phyloP scores from a whole-genome alignment of 2,329 filamentous ascomycete genomes.

The Conoideocrella luteorostrata region DNA sequence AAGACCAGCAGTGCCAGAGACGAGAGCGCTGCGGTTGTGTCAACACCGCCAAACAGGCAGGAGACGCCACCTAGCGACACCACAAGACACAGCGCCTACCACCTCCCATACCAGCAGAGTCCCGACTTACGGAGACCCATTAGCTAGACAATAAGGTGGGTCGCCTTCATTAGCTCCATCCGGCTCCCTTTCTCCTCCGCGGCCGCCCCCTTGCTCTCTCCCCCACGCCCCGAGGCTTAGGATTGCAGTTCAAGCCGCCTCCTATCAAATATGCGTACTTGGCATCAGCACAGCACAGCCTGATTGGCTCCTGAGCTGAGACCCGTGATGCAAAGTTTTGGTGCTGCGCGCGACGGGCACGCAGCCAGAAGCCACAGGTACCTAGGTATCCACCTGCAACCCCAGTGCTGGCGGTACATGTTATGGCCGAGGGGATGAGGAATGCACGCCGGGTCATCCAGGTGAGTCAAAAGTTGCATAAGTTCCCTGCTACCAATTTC shows the following conservation, averaged over 20 bases:
- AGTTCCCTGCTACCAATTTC: constrained; percentile 10
- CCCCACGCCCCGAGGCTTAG: background rate
- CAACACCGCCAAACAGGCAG: background rate
- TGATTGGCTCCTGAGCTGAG: constrained; percentile 2
- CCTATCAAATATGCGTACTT: background rate
- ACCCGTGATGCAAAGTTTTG: background rate
- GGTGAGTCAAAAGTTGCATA: constrained; percentile 7
- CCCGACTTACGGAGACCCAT: too few species aligned
- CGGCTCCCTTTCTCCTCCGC: background rate
- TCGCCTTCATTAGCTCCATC: too few species aligned
- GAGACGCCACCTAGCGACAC: too few species aligned
- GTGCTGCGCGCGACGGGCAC: background rate
- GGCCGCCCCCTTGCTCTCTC: background rate
- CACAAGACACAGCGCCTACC: too few species aligned
- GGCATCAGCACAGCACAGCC: background rate
- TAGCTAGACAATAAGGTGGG: too few species aligned
- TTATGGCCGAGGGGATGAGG: constrained; percentile 8
- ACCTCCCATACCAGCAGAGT: background rate
- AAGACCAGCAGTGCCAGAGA: too few species aligned
- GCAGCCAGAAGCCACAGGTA: too few species aligned
- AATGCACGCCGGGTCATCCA: constrained; percentile 6
- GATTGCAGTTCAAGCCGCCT: background rate
- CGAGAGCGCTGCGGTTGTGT: too few species aligned
- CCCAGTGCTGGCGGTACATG: too few species aligned
- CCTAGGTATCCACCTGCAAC: too few species aligned